Evolutionary conservation across 1,284 basidiomycete genomes (phyloP).

Genomic region (Jaminaea rosea): DNA sequence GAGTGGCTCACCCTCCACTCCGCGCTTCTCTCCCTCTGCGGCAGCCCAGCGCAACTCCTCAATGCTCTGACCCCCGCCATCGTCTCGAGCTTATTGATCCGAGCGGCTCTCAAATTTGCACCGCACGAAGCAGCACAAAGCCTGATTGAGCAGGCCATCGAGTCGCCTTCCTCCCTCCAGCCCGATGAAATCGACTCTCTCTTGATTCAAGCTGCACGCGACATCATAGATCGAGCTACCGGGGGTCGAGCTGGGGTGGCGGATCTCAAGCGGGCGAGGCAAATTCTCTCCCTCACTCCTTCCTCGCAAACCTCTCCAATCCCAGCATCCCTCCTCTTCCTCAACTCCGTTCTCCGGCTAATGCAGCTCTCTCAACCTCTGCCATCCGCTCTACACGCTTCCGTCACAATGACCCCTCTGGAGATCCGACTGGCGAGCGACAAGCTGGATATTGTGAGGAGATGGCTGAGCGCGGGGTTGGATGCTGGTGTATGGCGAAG

Average conservation of each 20-base stretch:
- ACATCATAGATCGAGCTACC: not conserved
- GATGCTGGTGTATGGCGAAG: not conserved
- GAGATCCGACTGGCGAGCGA: conserved; percentile 16
- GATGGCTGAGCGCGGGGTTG: not conserved
- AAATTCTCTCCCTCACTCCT: not conserved
- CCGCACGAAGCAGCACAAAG: too few relatives aligned
- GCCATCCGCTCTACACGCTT: conserved; percentile 5
- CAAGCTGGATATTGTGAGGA: conserved; percentile 11
- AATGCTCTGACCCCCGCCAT: too few relatives aligned
- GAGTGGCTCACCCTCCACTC: too few relatives aligned
- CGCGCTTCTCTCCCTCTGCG: too few relatives aligned
- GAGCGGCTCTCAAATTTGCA: too few relatives aligned
- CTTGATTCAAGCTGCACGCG: not conserved
- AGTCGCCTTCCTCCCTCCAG: too few relatives aligned
- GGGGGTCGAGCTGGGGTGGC: not conserved
- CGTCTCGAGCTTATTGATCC: too few relatives aligned
- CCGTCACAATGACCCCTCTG: conserved; percentile 6
- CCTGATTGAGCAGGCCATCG: too few relatives aligned
- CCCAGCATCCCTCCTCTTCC: not conserved
- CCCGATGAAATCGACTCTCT: not conserved
- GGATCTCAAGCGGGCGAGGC: not conserved
- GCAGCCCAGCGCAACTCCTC: too few relatives aligned
- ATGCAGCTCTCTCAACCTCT: conserved; percentile 5
- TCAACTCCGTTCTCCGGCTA: not conserved
- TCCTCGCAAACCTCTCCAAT: not conserved